Evolutionary conservation across 345 rosid species (phyloP).

Genomic region (Dovyalis caffra): DNA sequence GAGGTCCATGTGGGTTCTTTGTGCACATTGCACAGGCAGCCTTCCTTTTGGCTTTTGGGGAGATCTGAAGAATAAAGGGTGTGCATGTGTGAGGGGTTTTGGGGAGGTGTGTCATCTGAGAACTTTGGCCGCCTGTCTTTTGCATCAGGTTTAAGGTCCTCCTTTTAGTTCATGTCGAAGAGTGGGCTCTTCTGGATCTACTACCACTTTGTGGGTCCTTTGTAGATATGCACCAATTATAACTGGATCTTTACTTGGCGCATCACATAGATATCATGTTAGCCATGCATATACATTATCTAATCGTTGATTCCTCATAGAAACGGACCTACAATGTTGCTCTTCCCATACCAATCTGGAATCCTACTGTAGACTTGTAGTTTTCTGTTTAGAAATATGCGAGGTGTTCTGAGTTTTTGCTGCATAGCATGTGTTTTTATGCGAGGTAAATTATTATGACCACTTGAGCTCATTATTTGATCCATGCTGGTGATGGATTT

Average conservation of each 20-base stretch:
- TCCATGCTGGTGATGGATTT: neutral
- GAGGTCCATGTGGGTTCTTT: slow-evolving; percentile 22
- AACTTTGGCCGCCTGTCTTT: slow-evolving; percentile 9
- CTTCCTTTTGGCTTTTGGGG: slow-evolving; percentile 22
- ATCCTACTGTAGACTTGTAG: neutral
- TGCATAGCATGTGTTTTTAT: neutral
- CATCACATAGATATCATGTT: slow-evolving; percentile 18
- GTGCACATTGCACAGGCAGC: slow-evolving; percentile 5
- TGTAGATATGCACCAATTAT: neutral
- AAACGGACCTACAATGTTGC: slow-evolving; percentile 23
- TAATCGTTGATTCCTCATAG: slow-evolving; percentile 24
- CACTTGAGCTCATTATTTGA: neutral
- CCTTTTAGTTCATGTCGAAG: slow-evolving; percentile 10
- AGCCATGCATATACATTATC: slow-evolving; percentile 21
- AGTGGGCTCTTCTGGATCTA: slow-evolving; percentile 27
- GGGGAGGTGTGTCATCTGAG: neutral
- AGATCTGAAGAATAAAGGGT: slow-evolving; percentile 15
- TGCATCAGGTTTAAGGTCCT: neutral
- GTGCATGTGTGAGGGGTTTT: neutral
- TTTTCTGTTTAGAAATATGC: neutral
- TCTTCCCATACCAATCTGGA: slow-evolving; percentile 22
- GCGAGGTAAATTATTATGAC: no score
- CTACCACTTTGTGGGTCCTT: slow-evolving; percentile 28
- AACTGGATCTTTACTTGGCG: slow-evolving; percentile 15
- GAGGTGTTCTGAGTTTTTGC: neutral